phyloP scores from a whole-genome alignment of 1,284 basidiomycete genomes.

The Ganoderma sinense region DNA sequence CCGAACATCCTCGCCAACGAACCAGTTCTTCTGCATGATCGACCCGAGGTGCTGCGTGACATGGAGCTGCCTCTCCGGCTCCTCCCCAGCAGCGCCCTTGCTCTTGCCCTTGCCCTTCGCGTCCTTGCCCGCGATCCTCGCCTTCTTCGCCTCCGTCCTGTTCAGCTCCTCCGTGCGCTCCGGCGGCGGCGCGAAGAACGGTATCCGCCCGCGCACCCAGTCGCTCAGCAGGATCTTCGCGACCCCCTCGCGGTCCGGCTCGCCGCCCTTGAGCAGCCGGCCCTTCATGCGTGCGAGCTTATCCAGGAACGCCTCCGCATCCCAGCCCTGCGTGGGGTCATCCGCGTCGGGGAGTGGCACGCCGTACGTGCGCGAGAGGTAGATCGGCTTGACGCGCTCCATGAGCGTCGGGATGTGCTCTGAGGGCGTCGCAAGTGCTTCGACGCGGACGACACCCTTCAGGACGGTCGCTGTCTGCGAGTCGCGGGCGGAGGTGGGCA shows the following conservation, averaged over 20 bases:
- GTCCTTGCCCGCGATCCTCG: constrained; percentile 50
- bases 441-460: constrained; percentile 97
- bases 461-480: constrained; percentile 93
- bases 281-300: constrained; percentile 92
- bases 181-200: constrained; percentile 87
- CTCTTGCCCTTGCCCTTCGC: constrained; percentile 46
- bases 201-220: constrained; percentile 97
- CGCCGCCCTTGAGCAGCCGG: constrained; percentile 92
- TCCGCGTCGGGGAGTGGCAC: constrained; percentile 69
- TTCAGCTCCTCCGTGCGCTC: constrained; percentile 76
- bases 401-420: constrained; percentile 94
- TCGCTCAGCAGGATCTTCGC: constrained; percentile 97
- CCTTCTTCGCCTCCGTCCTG: constrained; percentile 66
- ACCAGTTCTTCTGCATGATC: constrained; percentile 88
- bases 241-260: constrained; percentile 92
- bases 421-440: constrained; percentile 93
- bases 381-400: constrained; percentile 90
- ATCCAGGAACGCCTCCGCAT: constrained; percentile 84
- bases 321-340: constrained; percentile 62
- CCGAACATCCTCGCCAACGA: constrained; percentile 74
- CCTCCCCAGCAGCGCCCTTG: constrained; percentile 40
- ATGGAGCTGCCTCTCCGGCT: constrained; percentile 41
- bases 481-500: constrained; percentile 92
- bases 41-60: constrained; percentile 80
- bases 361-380: constrained; percentile 92